Percentiles rank a stretch among this genome's conserved stretches.
Evolutionary conservation across 148 eudicot genomes (phyloP).

Genomic region (Polygonum maritimum): DNA sequence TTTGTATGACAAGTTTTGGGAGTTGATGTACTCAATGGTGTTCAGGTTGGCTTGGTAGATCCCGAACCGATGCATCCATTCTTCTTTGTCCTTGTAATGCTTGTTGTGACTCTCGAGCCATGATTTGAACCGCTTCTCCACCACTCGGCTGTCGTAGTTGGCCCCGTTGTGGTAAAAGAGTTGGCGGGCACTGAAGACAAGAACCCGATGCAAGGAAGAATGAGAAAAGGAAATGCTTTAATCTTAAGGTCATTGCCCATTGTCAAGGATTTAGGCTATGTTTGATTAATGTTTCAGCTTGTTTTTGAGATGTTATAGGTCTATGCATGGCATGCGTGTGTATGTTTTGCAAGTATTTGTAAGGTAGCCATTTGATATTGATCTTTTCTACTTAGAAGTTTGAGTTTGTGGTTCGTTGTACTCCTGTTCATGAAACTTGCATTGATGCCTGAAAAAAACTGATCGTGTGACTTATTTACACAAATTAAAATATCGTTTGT

Average conservation of each 20-base stretch:
- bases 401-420: not conserved
- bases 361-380: not conserved
- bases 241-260: not conserved
- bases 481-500: no score
- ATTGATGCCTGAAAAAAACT: not conserved
- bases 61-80: conserved; percentile 10
- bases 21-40: conserved; percentile 4
- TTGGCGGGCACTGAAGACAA: not conserved
- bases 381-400: not conserved
- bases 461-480: no score
- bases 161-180: not conserved
- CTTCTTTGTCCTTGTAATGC: not conserved
- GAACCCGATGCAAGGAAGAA: not conserved
- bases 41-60: conserved; percentile 7
- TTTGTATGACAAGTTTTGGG: conserved; percentile 5
- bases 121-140: conserved; percentile 1
- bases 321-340: not conserved
- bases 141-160: not conserved
- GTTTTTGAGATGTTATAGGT: not conserved
- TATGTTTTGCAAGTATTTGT: not conserved
- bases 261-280: not conserved
- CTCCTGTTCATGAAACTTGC: not conserved
- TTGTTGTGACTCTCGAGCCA: not conserved
- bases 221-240: not conserved
- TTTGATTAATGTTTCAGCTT: not conserved